phyloP scores from a whole-genome alignment of 441 rosid species.

The Eutrema salsugineum region DNA sequence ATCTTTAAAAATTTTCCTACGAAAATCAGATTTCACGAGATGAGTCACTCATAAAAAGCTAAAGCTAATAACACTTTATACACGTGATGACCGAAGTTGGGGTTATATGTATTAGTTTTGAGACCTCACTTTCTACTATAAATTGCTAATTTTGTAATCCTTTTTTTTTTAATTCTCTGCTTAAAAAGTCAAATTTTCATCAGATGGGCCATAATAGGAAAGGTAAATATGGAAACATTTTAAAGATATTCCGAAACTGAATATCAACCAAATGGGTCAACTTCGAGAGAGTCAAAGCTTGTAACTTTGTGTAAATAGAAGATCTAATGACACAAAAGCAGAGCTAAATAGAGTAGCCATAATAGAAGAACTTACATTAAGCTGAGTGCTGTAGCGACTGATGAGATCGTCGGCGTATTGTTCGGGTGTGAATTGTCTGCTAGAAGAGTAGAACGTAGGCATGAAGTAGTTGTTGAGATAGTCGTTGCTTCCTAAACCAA shows the following conservation, averaged over 20 bases:
- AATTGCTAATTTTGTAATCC: no score
- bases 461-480: slow-evolving; percentile 52
- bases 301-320: background rate
- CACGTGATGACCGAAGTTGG: background rate
- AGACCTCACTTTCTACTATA: background rate
- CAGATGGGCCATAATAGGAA: background rate
- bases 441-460: slow-evolving; percentile 30
- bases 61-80: background rate
- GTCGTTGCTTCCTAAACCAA: slow-evolving; percentile 50
- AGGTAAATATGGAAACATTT: background rate
- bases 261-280: background rate
- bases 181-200: background rate
- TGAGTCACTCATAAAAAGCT: background rate
- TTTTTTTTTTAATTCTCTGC: background rate
- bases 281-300: background rate
- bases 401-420: slow-evolving; percentile 44
- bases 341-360: background rate
- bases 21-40: background rate
- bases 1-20: background rate
- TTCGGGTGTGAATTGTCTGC: slow-evolving; percentile 31
- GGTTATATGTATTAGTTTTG: background rate
- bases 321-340: background rate
- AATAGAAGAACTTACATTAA: slow-evolving; percentile 24
- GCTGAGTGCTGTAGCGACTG: slow-evolving; percentile 33
- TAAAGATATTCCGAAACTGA: background rate